Evolutionary conservation across 2,329 filamentous ascomycete species (phyloP), one percentile per base, ranked within the genome.

Genomic region (Colletotrichum sansevieriae): DNA sequence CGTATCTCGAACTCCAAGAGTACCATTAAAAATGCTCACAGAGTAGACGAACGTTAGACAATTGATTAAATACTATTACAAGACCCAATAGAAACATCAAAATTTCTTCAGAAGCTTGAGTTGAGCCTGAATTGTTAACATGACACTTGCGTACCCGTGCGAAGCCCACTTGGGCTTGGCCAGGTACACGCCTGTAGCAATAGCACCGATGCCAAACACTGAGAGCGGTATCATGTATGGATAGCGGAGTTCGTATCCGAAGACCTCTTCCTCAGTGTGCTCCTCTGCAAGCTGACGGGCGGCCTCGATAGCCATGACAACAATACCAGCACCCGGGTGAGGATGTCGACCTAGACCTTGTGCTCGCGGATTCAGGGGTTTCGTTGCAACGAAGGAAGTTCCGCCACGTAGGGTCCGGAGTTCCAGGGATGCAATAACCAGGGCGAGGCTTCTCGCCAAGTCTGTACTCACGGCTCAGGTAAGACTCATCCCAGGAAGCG

Each of bases 291-390:
- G 68, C 54, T 71, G 69, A 18, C 64, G 66, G 4, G 71, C 63
- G 1, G 70, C 73, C 46, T 73, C 73, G 15, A 71, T 66, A 6
- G 68, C 70, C 71, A 81, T 75, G 25, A 78, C 76, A 3, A 78
- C 74, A 13, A 74, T 73, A 49, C 79, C 81, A 10, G 77, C 75
- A 11, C 76, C 79, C 49, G 82, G 78, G 63, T 79, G 65, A 83
- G 79, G 65, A 79, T 78, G 54, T 82, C 76, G 72, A 77, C 82
- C 67, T 83, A 78, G 72, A 84, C 82, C 29, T 75, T 73, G 74
- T 85, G 84, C 70, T 85, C 82, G 61, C 82, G 74, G 37, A 83
- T 78, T 67, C 85, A 85, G 9, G 85, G 79, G 25, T 80, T 67
- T 82, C 77, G 4, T 76, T 74, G 7, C 79, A 68, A 1, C 71